phyloP scores from a whole-genome alignment of 176 grass and related monocot species.

The Melocanna baccifera region DNA sequence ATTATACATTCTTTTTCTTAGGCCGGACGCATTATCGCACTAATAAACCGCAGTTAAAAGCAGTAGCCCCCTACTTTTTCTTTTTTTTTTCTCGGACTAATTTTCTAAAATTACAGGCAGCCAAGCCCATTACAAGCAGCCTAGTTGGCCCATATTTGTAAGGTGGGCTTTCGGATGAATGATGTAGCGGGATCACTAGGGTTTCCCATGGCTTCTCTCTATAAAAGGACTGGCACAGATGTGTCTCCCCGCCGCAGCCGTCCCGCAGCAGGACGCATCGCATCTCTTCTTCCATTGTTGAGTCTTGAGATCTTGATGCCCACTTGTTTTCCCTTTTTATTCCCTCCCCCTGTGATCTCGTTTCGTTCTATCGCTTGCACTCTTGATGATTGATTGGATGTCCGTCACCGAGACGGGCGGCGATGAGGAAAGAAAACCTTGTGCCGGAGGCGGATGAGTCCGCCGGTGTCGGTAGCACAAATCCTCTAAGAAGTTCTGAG shows the following conservation, averaged over 20 bases:
- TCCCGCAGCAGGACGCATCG: neutral
- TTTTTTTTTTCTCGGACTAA: too few species aligned
- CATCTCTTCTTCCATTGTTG: neutral
- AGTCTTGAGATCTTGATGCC: neutral
- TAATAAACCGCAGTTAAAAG: too few species aligned
- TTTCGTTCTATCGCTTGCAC: neutral
- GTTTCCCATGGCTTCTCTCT: neutral
- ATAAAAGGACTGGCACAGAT: neutral
- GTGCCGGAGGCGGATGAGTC: slow-evolving; percentile 49
- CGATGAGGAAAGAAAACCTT: slow-evolving; percentile 56
- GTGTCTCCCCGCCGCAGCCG: neutral
- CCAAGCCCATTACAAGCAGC: neutral
- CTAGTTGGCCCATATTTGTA: neutral
- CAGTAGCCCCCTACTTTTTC: too few species aligned
- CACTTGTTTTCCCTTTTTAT: too few species aligned
- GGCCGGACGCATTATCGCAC: too few species aligned
- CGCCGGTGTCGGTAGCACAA: slow-evolving; percentile 64
- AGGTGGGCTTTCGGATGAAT: too few species aligned
- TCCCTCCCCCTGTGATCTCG: neutral
- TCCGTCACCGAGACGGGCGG: neutral
- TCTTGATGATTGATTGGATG: neutral
- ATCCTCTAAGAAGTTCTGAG: slow-evolving; percentile 99
- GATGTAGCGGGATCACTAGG: neutral
- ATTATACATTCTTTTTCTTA: too few species aligned
- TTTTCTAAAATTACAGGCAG: too few species aligned